Evolutionary conservation across 1,139 yeast genomes (phyloP), one percentile per base, ranked within the genome.

Genomic region (Debaryomyces fabryi): DNA sequence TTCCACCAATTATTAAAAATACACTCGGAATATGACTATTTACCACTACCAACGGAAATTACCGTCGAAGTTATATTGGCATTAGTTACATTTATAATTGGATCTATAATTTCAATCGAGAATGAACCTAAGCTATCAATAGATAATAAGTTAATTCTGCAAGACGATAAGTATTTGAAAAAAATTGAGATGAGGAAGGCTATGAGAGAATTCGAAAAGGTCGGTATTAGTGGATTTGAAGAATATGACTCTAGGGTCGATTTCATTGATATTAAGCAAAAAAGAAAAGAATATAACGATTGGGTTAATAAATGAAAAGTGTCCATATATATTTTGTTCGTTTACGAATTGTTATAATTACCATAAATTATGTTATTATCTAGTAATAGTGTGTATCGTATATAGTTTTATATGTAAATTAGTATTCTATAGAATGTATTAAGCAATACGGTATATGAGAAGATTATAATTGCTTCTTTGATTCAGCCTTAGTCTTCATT

Each of bases 101-200:
- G 76, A 2, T 58, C 79, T 4, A 52, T 76, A 4, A 41, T 53
- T 13, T 58, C 70, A 13, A 61, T 69, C 6, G 56, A 56, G 44
- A 67, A 68, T 49, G 53, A 58, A 5, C 54, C 59, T 3, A 55
- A 52, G 16, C 63, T 72, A 52, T 50, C 64, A 42, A 44, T 63
- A 18, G 51, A 61, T 44, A 62, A 64, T 49, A 53, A 60, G 20
- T 40, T 54, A 24, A 55, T 66, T 32, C 44, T 48, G 16, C 67
- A 59, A 23, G 58, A 52, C 44, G 55, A 59, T 43, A 58, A 49
- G 39, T 72, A 69, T 53, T 68, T 82, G 52, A 71, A 69, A 47
- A 74, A 74, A 6, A 77, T 83, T 15, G 67, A 68, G n/a, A 73
- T 81, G 74, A 68, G 71, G 35, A 64, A 74, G 46, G 81, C 83